Conservation (phyloP, 169 alveolate genomes). For the Ichthyophthirius multifiliis region DNA sequence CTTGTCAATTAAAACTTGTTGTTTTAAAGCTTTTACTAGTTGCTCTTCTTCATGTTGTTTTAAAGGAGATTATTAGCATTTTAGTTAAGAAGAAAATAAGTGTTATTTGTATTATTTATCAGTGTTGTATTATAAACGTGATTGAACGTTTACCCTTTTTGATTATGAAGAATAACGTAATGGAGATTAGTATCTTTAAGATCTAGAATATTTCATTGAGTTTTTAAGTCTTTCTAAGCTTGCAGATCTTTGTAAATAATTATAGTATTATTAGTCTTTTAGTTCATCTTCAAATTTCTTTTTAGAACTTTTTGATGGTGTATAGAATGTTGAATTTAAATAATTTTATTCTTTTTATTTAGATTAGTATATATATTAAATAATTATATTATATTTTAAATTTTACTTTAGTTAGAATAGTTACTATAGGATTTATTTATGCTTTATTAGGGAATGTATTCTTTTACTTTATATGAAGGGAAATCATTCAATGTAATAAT, state of each 20-base stretch:
- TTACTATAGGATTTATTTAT: not conserved
- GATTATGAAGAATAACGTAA: no score
- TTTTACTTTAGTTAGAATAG: no score
- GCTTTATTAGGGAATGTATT: not conserved
- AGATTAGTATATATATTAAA: not conserved
- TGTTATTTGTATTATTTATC: no score
- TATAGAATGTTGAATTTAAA: no score
- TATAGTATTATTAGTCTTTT: not conserved
- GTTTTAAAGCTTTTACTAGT: conserved; percentile 16
- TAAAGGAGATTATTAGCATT: no score
- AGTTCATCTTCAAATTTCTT: not conserved
- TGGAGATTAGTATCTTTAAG: no score
- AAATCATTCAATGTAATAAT: conserved; percentile 54
- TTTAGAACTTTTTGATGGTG: not conserved
- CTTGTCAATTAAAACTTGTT: conserved; percentile 35
- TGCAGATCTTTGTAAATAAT: not conserved
- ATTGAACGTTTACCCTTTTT: no score
- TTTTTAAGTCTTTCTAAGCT: no score
- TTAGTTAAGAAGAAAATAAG: no score
- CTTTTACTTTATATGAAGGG: conserved; percentile 9
- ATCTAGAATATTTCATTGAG: no score
- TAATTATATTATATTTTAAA: not conserved
- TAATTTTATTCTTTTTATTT: not conserved
- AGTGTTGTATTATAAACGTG: no score
- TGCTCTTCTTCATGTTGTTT: conserved; percentile 20